A percentile compares a stretch with the other conserved stretches of the same genome.
Conservation (phyloP, 345 rosid genomes). For the Salix arbutifolia region DNA sequence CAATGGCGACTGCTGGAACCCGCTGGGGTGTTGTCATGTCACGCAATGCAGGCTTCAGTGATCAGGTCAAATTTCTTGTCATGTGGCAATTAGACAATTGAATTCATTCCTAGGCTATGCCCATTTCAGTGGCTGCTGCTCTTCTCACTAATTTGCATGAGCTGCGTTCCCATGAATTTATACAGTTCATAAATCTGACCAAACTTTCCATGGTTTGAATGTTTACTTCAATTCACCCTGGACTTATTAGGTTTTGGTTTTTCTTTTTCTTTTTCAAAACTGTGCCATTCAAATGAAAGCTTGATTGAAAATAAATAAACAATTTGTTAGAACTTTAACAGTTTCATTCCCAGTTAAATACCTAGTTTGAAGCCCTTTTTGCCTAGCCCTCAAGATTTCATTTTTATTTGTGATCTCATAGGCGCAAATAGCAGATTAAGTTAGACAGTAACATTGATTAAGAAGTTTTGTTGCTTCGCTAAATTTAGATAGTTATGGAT, state of each 20-base stretch:
- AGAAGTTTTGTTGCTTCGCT: background rate
- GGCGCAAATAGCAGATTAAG: background rate
- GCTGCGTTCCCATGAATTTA: background rate
- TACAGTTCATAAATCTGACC: background rate
- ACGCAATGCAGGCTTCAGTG: slow-evolving; percentile 36
- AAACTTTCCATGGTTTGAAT: background rate
- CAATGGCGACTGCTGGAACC: slow-evolving; percentile 36
- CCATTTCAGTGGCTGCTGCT: background rate
- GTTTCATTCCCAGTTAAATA: background rate
- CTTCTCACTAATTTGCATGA: background rate
- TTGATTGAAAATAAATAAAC: background rate
- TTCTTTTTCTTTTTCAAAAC: background rate
- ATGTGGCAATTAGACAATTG: background rate
- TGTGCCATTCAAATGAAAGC: background rate
- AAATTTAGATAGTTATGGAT: background rate
- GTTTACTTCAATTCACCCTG: background rate
- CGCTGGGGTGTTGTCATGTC: slow-evolving; percentile 39
- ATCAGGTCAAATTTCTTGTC: slow-evolving; percentile 20
- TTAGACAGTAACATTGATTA: background rate
- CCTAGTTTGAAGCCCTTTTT: background rate
- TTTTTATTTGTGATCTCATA: background rate
- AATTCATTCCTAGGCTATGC: background rate
- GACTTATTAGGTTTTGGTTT: background rate
- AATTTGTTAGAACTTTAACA: background rate
- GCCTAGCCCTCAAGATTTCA: background rate